A percentile compares a stretch with the other conserved stretches of the same genome.
These are phyloP conservation scores for Epichloe baconii DNA, from an alignment of 2,329 filamentous ascomycete genomes.

Conservation along the genomic window DNA sequence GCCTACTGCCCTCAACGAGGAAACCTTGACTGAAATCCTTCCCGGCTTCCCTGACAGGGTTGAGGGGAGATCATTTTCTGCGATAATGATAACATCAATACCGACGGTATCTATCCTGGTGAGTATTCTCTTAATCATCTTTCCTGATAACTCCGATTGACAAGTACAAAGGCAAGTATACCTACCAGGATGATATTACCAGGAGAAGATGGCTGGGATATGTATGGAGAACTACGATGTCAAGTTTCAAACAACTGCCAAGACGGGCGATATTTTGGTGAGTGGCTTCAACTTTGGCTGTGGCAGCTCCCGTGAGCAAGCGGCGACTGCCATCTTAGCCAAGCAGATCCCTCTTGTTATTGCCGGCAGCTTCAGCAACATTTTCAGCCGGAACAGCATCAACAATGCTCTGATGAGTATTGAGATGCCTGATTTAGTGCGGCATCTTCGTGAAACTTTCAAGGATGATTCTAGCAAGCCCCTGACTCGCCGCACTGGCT, in stretches of 20 bases:
- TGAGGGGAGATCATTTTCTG: not conserved
- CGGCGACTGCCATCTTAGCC: conserved; percentile 74
- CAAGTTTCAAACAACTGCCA: conserved; percentile 49
- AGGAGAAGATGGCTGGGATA: conserved; percentile 72
- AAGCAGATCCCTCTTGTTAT: conserved; percentile 71
- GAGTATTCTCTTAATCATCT: not conserved
- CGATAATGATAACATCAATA: not conserved
- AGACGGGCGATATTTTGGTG: conserved; percentile 67
- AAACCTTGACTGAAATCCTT: conserved; percentile 8
- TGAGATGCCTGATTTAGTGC: conserved; percentile 54
- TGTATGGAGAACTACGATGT: conserved; percentile 93
- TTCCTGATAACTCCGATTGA: no score
- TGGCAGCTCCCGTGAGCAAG: conserved; percentile 57
- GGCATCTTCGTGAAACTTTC: conserved; percentile 52
- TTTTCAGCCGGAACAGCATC: conserved; percentile 66
- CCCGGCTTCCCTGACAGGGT: conserved; percentile 1
- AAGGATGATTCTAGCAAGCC: conserved; percentile 14
- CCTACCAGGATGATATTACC: conserved; percentile 76
- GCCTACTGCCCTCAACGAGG: not conserved
- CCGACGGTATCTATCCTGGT: conserved; percentile 1
- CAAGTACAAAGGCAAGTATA: conserved; percentile 46
- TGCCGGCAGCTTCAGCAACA: conserved; percentile 70
- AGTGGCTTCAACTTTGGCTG: conserved; percentile 82
- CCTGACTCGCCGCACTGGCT: conserved; percentile 4
- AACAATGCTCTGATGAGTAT: conserved; percentile 67